Percentiles rank a stretch among this genome's conserved stretches.
Evolutionary conservation across 495 filamentous ascomycete species (phyloP).

Genomic region (Aspergillus funiculosus): DNA sequence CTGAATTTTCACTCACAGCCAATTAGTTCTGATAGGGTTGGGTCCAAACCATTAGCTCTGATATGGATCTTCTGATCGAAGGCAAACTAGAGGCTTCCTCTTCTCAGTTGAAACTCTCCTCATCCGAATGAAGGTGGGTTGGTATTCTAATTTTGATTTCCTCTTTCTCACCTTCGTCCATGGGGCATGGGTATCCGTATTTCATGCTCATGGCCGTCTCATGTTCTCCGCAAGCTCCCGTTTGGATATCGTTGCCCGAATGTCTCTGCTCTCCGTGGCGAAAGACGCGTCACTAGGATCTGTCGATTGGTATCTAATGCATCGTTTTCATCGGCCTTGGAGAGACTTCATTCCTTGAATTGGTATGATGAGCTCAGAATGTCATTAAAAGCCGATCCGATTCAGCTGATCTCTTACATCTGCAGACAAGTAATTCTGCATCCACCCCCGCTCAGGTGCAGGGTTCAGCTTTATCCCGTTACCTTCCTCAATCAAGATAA

Average conservation of each 20-base stretch:
- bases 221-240: slow-evolving; percentile 22
- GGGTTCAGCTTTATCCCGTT: slow-evolving; percentile 33
- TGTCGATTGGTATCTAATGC: slow-evolving; percentile 33
- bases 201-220: slow-evolving; percentile 22
- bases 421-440: slow-evolving; percentile 45
- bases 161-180: slow-evolving; percentile 9
- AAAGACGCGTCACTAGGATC: slow-evolving; percentile 28
- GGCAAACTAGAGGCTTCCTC: slow-evolving; percentile 4
- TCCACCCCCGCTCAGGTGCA: slow-evolving; percentile 41
- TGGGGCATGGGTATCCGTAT: slow-evolving; percentile 15
- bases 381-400: slow-evolving; percentile 24
- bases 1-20: slow-evolving; percentile 20
- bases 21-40: slow-evolving; percentile 18
- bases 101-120: slow-evolving; percentile 11
- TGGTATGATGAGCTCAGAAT: slow-evolving; percentile 23
- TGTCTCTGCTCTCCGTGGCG: slow-evolving; percentile 22
- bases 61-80: slow-evolving; percentile 15
- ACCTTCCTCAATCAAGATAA: slow-evolving; percentile 29
- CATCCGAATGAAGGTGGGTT: slow-evolving; percentile 19
- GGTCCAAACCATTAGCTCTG: slow-evolving; percentile 16
- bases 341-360: slow-evolving; percentile 17
- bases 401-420: slow-evolving; percentile 47
- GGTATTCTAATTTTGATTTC: background rate
- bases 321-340: slow-evolving; percentile 16
- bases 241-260: slow-evolving; percentile 18